phyloP scores from a whole-genome alignment of 75 land plant species.

The Sequoiadendron giganteum region DNA sequence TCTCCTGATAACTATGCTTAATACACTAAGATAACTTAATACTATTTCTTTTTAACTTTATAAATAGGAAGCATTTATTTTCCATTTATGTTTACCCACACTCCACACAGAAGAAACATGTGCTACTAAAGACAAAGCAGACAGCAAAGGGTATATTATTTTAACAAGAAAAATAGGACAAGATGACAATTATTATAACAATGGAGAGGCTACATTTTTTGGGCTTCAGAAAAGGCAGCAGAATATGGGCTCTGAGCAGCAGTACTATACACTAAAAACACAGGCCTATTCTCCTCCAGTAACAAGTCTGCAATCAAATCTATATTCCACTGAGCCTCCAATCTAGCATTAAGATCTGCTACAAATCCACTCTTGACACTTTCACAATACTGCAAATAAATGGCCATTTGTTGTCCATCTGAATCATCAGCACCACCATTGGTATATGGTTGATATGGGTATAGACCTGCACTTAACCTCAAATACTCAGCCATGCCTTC shows the following conservation, averaged over 20 bases:
- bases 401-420: neutral
- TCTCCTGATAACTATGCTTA: no score
- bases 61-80: no score
- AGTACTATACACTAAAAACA: neutral
- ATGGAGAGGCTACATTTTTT: no score
- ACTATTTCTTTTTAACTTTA: no score
- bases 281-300: neutral
- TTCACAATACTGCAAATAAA: constrained; percentile 5
- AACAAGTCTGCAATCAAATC: neutral
- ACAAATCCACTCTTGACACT: neutral
- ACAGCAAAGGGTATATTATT: no score
- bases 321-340: neutral
- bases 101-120: no score
- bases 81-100: no score
- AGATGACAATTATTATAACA: no score
- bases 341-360: neutral
- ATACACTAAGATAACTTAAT: no score
- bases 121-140: no score
- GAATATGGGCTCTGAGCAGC: neutral
- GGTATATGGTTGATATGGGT: neutral
- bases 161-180: no score
- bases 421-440: neutral
- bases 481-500: neutral
- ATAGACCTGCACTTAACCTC: neutral
- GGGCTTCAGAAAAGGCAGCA: no score